Evolutionary conservation across 1,284 basidiomycete species (phyloP).

Genomic region (Trametes hirsuta): DNA sequence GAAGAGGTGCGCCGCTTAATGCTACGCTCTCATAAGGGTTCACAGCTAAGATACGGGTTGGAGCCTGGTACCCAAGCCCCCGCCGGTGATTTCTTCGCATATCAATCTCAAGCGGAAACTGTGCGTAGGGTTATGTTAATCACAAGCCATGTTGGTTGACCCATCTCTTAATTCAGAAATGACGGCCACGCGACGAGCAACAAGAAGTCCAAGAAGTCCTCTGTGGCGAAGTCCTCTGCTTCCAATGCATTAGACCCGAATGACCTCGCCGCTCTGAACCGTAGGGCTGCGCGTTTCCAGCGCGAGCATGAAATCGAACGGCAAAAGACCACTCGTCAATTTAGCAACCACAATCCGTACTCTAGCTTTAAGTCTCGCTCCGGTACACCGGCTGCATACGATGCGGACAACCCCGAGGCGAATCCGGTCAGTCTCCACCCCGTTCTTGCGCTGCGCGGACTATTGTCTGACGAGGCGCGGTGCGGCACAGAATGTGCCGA

Average conservation of each 20-base stretch:
- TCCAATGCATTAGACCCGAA: slow-evolving; percentile 52
- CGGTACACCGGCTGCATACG: slow-evolving; percentile 46
- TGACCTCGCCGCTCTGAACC: slow-evolving; percentile 68
- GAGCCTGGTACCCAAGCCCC: slow-evolving; percentile 70
- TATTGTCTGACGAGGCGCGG: slow-evolving; percentile 12
- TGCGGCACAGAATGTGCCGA: slow-evolving; percentile 80
- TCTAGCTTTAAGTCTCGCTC: slow-evolving; percentile 53
- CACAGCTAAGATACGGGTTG: slow-evolving; percentile 26
- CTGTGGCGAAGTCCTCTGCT: slow-evolving; percentile 47
- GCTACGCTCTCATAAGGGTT: background rate
- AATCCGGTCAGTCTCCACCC: slow-evolving; percentile 58
- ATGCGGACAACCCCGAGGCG: slow-evolving; percentile 66
- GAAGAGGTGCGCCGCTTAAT: slow-evolving; percentile 58
- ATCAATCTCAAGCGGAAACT: slow-evolving; percentile 70
- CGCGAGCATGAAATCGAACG: slow-evolving; percentile 82
- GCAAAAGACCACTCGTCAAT: slow-evolving; percentile 50
- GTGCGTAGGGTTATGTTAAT: slow-evolving; percentile 37
- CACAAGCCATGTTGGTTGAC: background rate
- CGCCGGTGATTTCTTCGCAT: slow-evolving; percentile 47
- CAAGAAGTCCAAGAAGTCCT: slow-evolving; percentile 74
- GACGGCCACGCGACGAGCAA: slow-evolving; percentile 34
- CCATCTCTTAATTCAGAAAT: slow-evolving; percentile 8
- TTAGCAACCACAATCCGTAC: slow-evolving; percentile 40
- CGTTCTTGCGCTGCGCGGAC: slow-evolving; percentile 5
- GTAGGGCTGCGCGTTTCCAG: slow-evolving; percentile 77